These are phyloP conservation scores for Thielaviopsis punctulata DNA, from an alignment of 2,329 filamentous ascomycete genomes.

Conservation along the genomic window DNA sequence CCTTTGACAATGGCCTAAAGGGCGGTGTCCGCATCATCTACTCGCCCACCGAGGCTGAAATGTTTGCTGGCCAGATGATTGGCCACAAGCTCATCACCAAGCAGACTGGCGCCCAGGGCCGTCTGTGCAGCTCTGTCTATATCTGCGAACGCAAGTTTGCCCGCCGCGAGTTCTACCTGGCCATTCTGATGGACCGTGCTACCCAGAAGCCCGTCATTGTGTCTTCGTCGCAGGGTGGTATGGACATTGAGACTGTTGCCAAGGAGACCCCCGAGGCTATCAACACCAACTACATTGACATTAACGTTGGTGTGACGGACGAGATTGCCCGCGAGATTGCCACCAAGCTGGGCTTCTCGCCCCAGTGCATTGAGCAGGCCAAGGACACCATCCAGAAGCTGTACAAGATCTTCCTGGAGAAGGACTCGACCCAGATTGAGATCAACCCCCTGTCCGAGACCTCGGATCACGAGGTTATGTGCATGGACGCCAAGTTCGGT, in stretches of 20 bases:
- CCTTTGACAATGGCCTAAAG: constrained; percentile 97
- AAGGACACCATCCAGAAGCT: constrained; percentile 96
- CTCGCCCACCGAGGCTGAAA: constrained; percentile 88
- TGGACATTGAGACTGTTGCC: constrained; percentile 97
- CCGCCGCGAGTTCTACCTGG: constrained; percentile 96
- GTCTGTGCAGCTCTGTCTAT: constrained; percentile 93
- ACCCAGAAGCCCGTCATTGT: constrained; percentile 89
- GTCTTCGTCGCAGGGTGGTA: constrained; percentile 92
- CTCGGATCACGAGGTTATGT: constrained; percentile 91
- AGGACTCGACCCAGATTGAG: constrained; percentile 97
- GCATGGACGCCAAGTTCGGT: constrained; percentile 97
- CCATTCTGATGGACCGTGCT: constrained; percentile 91
- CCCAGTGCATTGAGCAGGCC: constrained; percentile 91
- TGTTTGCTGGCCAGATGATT: constrained; percentile 99
- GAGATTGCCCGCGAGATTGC: constrained; percentile 84
- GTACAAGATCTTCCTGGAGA: constrained; percentile 97
- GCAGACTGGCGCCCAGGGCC: constrained; percentile 86
- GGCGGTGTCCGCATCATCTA: constrained; percentile 97
- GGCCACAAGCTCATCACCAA: constrained; percentile 99
- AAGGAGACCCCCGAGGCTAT: constrained; percentile 97
- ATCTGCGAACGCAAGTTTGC: constrained; percentile 99
- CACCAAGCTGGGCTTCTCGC: constrained; percentile 85
- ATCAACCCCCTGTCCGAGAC: constrained; percentile 99
- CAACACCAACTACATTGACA: constrained; percentile 82
- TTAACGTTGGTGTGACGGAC: constrained; percentile 88